Conservation (phyloP, 208 protist species). For the Trypanosoma boissoni region DNA sequence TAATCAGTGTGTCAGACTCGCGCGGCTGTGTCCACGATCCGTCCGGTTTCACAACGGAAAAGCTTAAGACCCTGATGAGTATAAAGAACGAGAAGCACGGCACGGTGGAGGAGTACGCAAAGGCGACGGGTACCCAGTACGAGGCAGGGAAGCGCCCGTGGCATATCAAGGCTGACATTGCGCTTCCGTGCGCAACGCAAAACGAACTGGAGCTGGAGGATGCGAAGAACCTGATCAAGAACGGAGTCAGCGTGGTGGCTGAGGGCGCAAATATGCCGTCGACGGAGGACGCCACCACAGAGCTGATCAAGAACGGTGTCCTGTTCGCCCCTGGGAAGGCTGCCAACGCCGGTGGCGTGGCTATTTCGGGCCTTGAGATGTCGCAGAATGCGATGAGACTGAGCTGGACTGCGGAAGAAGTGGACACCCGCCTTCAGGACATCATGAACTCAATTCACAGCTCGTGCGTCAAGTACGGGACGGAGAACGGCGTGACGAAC, state of each 20-base stretch:
- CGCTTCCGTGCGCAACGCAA: slow-evolving; percentile 92
- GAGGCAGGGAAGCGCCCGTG: slow-evolving; percentile 65
- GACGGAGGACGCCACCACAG: slow-evolving; percentile 77
- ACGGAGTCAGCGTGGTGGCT: slow-evolving; percentile 74
- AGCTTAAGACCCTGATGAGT: slow-evolving; percentile 61
- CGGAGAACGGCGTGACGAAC: slow-evolving; percentile 51
- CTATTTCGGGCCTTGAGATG: slow-evolving; percentile 94
- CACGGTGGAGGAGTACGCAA: slow-evolving; percentile 64
- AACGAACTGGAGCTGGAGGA: slow-evolving; percentile 91
- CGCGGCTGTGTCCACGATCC: slow-evolving; percentile 73
- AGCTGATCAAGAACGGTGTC: slow-evolving; percentile 49
- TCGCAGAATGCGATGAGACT: slow-evolving; percentile 89
- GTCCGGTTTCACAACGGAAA: slow-evolving; percentile 79
- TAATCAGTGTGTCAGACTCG: slow-evolving; percentile 85
- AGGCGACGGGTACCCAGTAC: slow-evolving; percentile 63
- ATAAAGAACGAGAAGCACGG: slow-evolving; percentile 63
- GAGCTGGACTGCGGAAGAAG: slow-evolving; percentile 83
- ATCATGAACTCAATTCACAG: slow-evolving; percentile 92
- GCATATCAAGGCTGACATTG: slow-evolving; percentile 62
- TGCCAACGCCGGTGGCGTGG: slow-evolving; percentile 93
- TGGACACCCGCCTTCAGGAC: slow-evolving; percentile 74
- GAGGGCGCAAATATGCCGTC: slow-evolving; percentile 95
- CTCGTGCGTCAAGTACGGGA: slow-evolving; percentile 52
- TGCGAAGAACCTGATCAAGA: slow-evolving; percentile 62
- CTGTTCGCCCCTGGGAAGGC: slow-evolving; percentile 92